A percentile compares a stretch with the other conserved stretches of the same genome.
These are phyloP conservation scores for Penicillium sp. DNA, from an alignment of 2,329 filamentous ascomycete species.

Conservation along the genomic window DNA sequence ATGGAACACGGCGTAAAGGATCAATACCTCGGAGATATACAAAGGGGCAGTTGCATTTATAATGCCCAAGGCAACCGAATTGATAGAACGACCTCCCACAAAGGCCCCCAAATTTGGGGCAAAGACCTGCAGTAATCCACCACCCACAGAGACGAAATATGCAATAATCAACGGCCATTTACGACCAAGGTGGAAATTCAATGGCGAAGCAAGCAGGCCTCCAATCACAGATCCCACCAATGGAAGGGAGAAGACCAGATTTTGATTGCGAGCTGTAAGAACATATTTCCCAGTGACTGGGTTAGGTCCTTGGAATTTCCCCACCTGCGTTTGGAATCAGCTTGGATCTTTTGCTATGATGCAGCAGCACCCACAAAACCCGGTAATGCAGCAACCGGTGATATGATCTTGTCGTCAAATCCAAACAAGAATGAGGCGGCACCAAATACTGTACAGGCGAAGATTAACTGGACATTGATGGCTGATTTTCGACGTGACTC, in stretches of 20 bases:
- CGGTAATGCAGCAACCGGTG: constrained; percentile 29
- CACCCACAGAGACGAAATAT: constrained; percentile 34
- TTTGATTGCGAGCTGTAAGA: constrained; percentile 36
- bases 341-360: background rate
- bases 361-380: constrained; percentile 24
- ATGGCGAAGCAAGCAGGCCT: constrained; percentile 32
- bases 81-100: constrained; percentile 34
- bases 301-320: constrained; percentile 32
- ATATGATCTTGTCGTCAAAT: constrained; percentile 36
- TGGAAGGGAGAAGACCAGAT: constrained; percentile 37
- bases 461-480: constrained; percentile 27
- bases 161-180: constrained; percentile 36
- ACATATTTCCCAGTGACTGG: constrained; percentile 21
- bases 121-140: constrained; percentile 38
- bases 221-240: constrained; percentile 37
- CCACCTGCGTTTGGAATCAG: constrained; percentile 20
- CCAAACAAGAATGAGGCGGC: constrained; percentile 35
- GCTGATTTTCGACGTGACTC: constrained; percentile 12
- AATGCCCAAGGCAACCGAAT: constrained; percentile 33
- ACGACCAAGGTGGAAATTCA: constrained; percentile 35
- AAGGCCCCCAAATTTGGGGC: constrained; percentile 35
- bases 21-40: constrained; percentile 35
- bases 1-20: background rate
- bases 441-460: constrained; percentile 30
- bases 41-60: constrained; percentile 36